Evolutionary conservation across 345 rosid species (phyloP), one percentile per base, ranked within the genome.

Genomic region (Raphanus raphanistrum): DNA sequence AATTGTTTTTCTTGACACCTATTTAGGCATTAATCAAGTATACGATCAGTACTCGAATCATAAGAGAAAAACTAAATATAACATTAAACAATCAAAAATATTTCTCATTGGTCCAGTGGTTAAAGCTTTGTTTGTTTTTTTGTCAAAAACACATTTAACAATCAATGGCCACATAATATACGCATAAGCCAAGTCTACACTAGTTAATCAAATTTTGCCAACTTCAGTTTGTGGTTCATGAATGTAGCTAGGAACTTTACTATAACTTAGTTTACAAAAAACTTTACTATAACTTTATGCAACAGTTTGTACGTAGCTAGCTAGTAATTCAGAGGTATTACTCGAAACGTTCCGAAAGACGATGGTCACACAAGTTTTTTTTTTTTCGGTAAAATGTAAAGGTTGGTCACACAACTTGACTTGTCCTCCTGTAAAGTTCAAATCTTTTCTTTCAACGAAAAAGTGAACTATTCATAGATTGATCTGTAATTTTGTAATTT

Each of bases 341-440:
- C 16, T 45, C 6, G 52, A 45, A 45, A 45, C 6, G 6, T 45
- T 45, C 52, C 13, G 1, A 45, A 45, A 10, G 15, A 15, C 4
- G 52, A 45, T 45, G n/a, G 16, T 79, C 74, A 69, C 60, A 74
- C 66, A 73, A 28, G 31, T 28, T 21, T 21, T 21, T 21, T 21
- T 21, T 21, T 21, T 21, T 21, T 21, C 21, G 21, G 21, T 21
- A 21, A 21, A 21, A 21, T 21, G 21, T 21, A 21, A 21, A 21
- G 21, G 21, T 21, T 21, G 21, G 21, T 21, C 21, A 21, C 21
- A 21, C 21, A 21, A 32, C 71, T 74, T 82, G 55, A 68, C 75
- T 63, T 16, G 16, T 64, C 72, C 41, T 73, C 54, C 68, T 76
- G 79, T 73, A 73, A 83, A 79, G 83, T 25, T 43, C 17, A 0